These are phyloP conservation scores for Solanum chilense DNA, from an alignment of 257 asterid species.

Conservation along the genomic window DNA sequence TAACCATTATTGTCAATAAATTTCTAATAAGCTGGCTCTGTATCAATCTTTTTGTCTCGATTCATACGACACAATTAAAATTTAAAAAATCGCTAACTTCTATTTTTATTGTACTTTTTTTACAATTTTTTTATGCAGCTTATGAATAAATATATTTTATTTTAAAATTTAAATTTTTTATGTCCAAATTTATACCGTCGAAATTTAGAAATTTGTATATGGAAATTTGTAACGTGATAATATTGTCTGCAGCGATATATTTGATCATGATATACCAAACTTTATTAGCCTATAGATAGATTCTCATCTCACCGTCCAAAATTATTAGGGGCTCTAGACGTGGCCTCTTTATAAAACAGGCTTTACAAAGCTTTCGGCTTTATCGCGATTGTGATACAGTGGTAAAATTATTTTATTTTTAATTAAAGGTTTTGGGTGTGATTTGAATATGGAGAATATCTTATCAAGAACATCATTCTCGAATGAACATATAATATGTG, in stretches of 20 bases:
- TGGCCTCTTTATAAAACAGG: neutral
- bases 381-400: fast-evolving
- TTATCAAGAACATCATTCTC: fast-evolving
- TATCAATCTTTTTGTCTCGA: neutral
- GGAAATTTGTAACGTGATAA: too few species aligned
- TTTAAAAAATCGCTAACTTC: fast-evolving
- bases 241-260: neutral
- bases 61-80: too few species aligned
- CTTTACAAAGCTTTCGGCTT: too few species aligned
- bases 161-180: too few species aligned
- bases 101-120: too few species aligned
- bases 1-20: neutral
- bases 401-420: fast-evolving
- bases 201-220: too few species aligned
- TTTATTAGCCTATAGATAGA: neutral
- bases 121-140: neutral
- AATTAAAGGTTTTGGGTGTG: fast-evolving
- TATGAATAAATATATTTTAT: too few species aligned
- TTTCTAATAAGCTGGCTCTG: neutral
- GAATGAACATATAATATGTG: too few species aligned
- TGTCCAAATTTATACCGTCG: too few species aligned
- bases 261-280: neutral
- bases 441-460: too few species aligned
- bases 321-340: neutral
- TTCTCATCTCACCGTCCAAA: neutral